Evolutionary conservation across 495 filamentous ascomycete genomes (phyloP).

Genomic region (Lophiotrema nucula): DNA sequence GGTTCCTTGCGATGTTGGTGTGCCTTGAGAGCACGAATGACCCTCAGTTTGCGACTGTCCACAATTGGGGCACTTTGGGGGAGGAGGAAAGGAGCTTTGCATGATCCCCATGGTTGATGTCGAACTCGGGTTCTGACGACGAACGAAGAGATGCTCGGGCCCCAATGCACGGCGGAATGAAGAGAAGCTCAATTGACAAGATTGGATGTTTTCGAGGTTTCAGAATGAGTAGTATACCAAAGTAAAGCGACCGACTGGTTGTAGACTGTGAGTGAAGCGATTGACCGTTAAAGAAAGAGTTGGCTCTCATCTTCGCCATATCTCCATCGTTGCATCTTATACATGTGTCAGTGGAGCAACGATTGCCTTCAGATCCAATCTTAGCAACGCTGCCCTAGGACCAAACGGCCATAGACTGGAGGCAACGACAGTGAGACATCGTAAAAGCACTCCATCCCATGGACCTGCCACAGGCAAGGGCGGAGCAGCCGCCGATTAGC

Average conservation of each 20-base stretch:
- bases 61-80: conserved; percentile 22
- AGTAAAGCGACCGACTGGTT: neutral
- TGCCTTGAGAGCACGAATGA: neutral
- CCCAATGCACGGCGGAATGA: neutral
- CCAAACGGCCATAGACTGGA: no score
- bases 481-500: no score
- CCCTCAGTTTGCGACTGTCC: neutral
- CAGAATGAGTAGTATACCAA: neutral
- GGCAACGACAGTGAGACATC: no score
- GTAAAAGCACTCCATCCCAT: no score
- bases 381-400: no score
- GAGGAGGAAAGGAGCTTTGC: conserved; percentile 24
- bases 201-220: no score
- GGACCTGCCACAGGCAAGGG: no score
- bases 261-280: neutral
- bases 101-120: conserved; percentile 13
- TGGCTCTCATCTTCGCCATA: no score
- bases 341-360: no score
- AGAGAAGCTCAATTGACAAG: neutral
- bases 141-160: neutral
- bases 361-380: no score
- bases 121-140: neutral
- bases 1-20: neutral
- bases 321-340: no score
- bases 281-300: neutral